Percentiles rank a stretch among this genome's conserved stretches.
These are phyloP conservation scores for Phytophthora constricta DNA, from an alignment of 352 stramenopile genomes.

Conservation along the genomic window DNA sequence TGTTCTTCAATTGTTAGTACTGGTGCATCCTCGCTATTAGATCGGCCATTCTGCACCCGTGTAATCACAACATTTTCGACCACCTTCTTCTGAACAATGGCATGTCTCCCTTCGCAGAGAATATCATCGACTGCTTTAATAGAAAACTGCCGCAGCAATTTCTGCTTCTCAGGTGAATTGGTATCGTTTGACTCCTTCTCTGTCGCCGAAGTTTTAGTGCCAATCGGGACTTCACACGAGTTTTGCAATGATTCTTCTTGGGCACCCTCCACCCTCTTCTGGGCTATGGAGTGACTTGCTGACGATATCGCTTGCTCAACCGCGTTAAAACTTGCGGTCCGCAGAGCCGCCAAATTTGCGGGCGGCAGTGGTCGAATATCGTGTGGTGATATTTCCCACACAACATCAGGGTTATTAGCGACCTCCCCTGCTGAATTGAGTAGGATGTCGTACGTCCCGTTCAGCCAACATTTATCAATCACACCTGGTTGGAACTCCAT, in stretches of 20 bases:
- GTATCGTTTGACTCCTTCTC: background rate
- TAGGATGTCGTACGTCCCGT: background rate
- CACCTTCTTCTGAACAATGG: background rate
- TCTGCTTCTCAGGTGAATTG: background rate
- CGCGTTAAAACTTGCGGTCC: background rate
- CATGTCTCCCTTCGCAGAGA: background rate
- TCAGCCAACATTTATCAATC: background rate
- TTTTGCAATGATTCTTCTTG: background rate
- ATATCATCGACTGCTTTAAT: background rate
- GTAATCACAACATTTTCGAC: no score
- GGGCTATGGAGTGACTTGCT: conserved; percentile 5
- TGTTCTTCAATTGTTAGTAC: no score
- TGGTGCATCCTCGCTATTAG: no score
- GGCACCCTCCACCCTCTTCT: background rate
- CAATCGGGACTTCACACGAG: background rate
- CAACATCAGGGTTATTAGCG: background rate
- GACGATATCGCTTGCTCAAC: conserved; percentile 13
- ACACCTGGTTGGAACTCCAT: background rate
- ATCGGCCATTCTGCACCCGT: no score
- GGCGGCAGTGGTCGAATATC: background rate
- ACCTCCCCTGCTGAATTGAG: background rate
- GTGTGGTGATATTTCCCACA: background rate
- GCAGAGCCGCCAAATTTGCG: conserved; percentile 1
- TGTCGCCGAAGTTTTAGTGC: background rate
- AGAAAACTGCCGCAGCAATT: background rate